Percentiles rank a stretch among this genome's conserved stretches.
Evolutionary conservation across 2,329 filamentous ascomycete species (phyloP).

Genomic region (Microthyrium microscopicum): DNA sequence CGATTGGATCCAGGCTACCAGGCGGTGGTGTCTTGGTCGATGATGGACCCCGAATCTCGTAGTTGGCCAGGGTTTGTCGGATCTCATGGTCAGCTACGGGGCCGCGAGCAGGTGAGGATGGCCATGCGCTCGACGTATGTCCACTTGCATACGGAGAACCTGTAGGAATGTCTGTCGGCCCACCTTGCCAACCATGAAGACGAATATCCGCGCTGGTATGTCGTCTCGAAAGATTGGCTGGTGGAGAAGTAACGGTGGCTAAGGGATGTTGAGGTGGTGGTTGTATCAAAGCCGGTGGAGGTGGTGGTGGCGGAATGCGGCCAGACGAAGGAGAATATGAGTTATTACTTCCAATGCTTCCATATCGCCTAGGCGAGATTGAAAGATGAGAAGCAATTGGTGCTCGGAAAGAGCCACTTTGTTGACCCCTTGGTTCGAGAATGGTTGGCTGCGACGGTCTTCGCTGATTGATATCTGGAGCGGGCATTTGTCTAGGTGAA

Average conservation of each 20-base stretch:
- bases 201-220: conserved; percentile 95
- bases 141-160: conserved; percentile 53
- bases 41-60: conserved; percentile 41
- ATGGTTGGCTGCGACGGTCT: conserved; percentile 44
- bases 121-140: conserved; percentile 45
- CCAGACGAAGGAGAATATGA: conserved; percentile 54
- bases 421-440: conserved; percentile 27
- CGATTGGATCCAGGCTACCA: neutral
- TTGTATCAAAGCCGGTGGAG: conserved; percentile 47
- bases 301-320: conserved; percentile 47
- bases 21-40: conserved; percentile 27
- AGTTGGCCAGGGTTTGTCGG: conserved; percentile 51
- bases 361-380: conserved; percentile 64
- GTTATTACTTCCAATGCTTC: conserved; percentile 61
- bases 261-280: conserved; percentile 41
- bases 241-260: conserved; percentile 35
- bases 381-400: conserved; percentile 70
- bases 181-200: conserved; percentile 44
- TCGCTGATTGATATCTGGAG: conserved; percentile 71
- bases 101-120: conserved; percentile 43
- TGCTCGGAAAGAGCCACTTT: conserved; percentile 59
- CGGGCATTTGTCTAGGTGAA: conserved; percentile 72
- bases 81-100: conserved; percentile 50
- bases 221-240: conserved; percentile 56
- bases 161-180: conserved; percentile 16